Base-by-base conservation (phyloP, 169 alveolate genomes). In the Plasmodium gaboni region DNA sequence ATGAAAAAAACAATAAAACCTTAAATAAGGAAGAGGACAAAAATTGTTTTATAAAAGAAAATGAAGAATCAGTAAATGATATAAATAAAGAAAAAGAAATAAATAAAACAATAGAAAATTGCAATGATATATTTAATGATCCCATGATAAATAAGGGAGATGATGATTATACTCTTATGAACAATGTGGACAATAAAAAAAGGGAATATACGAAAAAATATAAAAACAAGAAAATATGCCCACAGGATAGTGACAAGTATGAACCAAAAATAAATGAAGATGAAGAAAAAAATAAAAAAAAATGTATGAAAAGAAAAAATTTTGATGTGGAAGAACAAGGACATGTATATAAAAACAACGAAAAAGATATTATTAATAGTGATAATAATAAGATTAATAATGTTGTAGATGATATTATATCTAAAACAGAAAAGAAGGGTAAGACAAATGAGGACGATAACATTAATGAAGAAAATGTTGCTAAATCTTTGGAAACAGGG, bases 71-170 rank as follows among this genome's bases (percentile, higher is more conserved):
- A 19, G 19, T 26, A 69, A 55, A 72, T 15, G 24, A 28, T 10
- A 17, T 44, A 26, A n/a, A 15, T 64, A 50, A 48, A 64, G 74
- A 50, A 70, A 64, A 70, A 70, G 26, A 48, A 59, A 48, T 63
- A 61, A n/a, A 68, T 64, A 76, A 76, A 64, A 68, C 15, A 13
- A 42, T 63, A 12, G 65, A 50, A 10, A 78, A 48, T 24, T 64
- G 46, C 42, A 78, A 73, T 59, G 67, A 65, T 38, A 9, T 28
- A 17, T 50, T 51, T 64, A 19, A 32, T 22, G 60, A 9, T 38
- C 10, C 46, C 9, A 38, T 38, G 9, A 38, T 38, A 38, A 38
- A 38, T 38, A 2, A 38, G 46, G 10, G 9, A 5, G 46, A 0
- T 38, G 7, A 38, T 38, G 46, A 38, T 38, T 38, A 38, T 38